Evolutionary conservation across 2,329 filamentous ascomycete species (phyloP), one percentile per base, ranked within the genome.

Genomic region (Sclerotinia spermophila): DNA sequence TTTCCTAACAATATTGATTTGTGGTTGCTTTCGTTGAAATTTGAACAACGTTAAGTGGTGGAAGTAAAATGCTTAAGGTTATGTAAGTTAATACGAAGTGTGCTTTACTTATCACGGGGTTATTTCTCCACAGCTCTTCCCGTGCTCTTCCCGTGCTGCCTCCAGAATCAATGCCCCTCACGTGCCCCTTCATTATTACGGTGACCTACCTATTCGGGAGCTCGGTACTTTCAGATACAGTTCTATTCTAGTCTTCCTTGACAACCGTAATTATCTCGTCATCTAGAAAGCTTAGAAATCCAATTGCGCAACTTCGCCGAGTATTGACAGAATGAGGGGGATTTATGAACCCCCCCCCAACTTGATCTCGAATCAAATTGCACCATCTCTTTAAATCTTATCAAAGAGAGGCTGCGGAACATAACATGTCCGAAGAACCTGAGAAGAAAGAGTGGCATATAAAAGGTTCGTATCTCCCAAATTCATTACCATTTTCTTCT

Each of bases 211-310:
- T 35, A 7, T 21, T 59, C 56, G 56, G 56, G 11, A 35, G 56
- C 33, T 59, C 56, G 56, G 56, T 59, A 59, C 21, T n/a, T n/a
- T 38, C 15, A 40, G 21, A n/a, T n/a, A n/a, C 6, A 8, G 24
- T 59, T n/a, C 56, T 40, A 59, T 27, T 21, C 17, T 40, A 15
- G 45, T 66, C 35, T 40, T 40, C 6, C 21, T 24, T 27, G 27
- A 10, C n/a, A 44, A 21, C 51, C 53, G 51, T 59, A 68, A 61
- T 66, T 10, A 53, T 40, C 62, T 24, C 59, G 58, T 45, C 44
- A 62, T 62, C n/a, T n/a, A 21, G 27, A 51, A 58, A 42, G 68
- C 51, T 70, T 70, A 48, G 69, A 70, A 71, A 71, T 71, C 69
- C 68, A 53, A 65, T 65, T 40, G 62, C 45, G 62, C 62, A 53